Evolutionary conservation across 345 rosid genomes (phyloP), one percentile per base, ranked within the genome.

Genomic region (Populus nigra): DNA sequence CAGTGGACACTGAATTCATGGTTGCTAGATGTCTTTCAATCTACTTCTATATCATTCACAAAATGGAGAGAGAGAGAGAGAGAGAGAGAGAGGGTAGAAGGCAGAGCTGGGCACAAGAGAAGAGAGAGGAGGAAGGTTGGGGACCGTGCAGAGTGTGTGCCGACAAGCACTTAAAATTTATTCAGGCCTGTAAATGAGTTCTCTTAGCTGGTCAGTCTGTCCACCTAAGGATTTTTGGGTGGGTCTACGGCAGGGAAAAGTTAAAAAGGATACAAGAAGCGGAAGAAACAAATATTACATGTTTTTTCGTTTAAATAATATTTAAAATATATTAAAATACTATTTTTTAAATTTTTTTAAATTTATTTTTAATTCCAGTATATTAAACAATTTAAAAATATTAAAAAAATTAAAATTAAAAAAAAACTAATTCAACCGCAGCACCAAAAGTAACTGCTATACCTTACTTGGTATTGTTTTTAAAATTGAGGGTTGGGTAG

Each of bases 1-100:
- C 61, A 16, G 31, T 53, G 49, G 73, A 76, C 78, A 53, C 78
- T 76, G 73, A 68, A 50, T 53, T 68, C 78, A 35, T 76, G 36
- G 73, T 35, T 35, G 27, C 18, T 74, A 45, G 61, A 27, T 43
- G 59, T 22, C 23, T 16, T 53, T 7, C 36, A 22, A 17, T 25
- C 36, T 49, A 16, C 59, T 27, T 45, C 6, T 49, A 45, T 65
- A 15, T 12, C 49, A 72, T 22, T 29, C 13, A 22, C 25, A 45
- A 3, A 6, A 66, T n/a, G 63, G 61, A 43, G 43, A 31, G 65
- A 33, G 36, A 33, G 36, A 33, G 36, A 33, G 35, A 33, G 35
- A 33, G 36, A 33, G 33, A 29, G 31, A 29, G 31, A 29, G 31
- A 23, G 71, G 33, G 4, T 41, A 45, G 62, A 74, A 25, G 33